Evolutionary conservation across 306 rosid genomes (phyloP), one percentile per base, ranked within the genome.

Genomic region (Erythrophleum fordii): DNA sequence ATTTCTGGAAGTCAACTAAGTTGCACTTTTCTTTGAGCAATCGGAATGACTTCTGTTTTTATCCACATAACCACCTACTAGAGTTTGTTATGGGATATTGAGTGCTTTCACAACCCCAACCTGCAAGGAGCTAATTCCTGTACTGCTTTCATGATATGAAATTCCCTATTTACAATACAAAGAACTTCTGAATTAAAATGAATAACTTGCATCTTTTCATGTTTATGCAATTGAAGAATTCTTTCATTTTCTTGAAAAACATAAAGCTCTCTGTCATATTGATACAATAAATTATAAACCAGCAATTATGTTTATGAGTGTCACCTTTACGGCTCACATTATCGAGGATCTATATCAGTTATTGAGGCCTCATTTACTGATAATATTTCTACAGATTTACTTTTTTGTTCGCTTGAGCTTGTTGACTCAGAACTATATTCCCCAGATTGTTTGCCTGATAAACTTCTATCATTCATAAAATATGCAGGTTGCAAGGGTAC

Each of bases 401-500:
- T 44, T 44, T 20, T 31, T 3, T 16, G 28, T 46, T 12, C n/a
- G 13, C 18, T 53, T 53, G 79, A 48, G 29, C 22, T 13, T 52
- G 45, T 31, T 71, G 53, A 52, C 74, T 26, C 39, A 14, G 51
- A 70, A 48, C 42, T 26, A 6, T 37, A 3, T n/a, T 26, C 58
- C 5, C 37, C 53, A 45, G 12, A 59, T 55, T 69, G 73, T 45
- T 5, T 60, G 29, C 42, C 81, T 29, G 85, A 42, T 60, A 45
- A 49, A 55, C 69, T 48, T 2, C 5, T 3, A 7, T 22, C 14
- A 12, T 20, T 23, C 69, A 72, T 81, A 58, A 66, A 85, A 67
- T 45, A 76, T 2, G 85, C 83, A 66, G 85, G 81, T 58, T 67
- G 68, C 46, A 41, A 6, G 39, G 88, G 85, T n/a, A 22, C 22